Percentiles rank a stretch among this genome's conserved stretches.
Conservation (phyloP, 2,329 filamentous ascomycete genomes). For the Colletotrichum brevisporum region DNA sequence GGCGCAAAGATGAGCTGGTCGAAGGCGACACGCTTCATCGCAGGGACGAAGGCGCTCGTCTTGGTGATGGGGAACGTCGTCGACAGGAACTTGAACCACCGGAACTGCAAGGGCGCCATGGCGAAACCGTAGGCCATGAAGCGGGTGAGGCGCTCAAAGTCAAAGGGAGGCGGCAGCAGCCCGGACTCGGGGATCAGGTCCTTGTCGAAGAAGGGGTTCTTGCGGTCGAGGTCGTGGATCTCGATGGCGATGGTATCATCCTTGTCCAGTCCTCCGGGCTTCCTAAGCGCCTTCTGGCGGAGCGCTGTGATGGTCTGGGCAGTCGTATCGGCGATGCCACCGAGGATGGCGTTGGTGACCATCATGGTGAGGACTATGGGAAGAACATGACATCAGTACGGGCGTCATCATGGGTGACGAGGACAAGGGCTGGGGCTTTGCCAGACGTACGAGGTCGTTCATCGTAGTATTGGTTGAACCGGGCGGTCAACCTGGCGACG, state of each 20-base stretch:
- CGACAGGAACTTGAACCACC: conserved; percentile 93
- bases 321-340: conserved; percentile 95
- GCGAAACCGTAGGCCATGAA: conserved; percentile 98
- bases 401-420: neutral
- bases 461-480: conserved; percentile 96
- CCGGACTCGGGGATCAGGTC: conserved; percentile 78
- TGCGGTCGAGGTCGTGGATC: conserved; percentile 87
- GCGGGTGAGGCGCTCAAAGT: conserved; percentile 92
- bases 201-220: conserved; percentile 75
- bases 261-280: conserved; percentile 70
- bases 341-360: conserved; percentile 97
- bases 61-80: conserved; percentile 88
- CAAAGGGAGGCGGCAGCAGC: conserved; percentile 83
- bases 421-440: neutral
- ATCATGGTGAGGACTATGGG: conserved; percentile 91
- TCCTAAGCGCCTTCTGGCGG: conserved; percentile 75
- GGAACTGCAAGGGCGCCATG: conserved; percentile 95
- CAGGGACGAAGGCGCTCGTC: conserved; percentile 79
- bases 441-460: conserved; percentile 80
- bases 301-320: conserved; percentile 93
- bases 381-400: conserved; percentile 17
- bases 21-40: conserved; percentile 90
- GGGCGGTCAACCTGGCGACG: conserved; percentile 83
- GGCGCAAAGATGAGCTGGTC: conserved; percentile 96
- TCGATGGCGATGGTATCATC: conserved; percentile 86